phyloP scores from a whole-genome alignment of 306 rosid species.

The Sindora glabra region DNA sequence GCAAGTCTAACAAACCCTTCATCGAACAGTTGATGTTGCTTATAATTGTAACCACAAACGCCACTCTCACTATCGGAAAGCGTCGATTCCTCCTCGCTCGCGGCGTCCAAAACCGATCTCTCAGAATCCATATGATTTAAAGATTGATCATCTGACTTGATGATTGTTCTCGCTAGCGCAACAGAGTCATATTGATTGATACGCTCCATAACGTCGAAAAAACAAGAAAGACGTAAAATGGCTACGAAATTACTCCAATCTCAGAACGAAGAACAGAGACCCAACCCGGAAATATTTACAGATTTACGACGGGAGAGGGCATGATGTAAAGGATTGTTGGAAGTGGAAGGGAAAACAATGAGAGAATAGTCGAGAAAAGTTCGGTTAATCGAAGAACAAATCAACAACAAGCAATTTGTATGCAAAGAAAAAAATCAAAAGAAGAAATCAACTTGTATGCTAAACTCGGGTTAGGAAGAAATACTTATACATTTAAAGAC shows the following conservation, averaged over 20 bases:
- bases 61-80: slow-evolving; percentile 63
- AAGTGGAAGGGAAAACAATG: neutral
- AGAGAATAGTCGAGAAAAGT: neutral
- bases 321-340: too few relatives aligned
- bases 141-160: neutral
- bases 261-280: neutral
- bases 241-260: neutral
- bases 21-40: neutral
- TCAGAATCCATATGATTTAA: neutral
- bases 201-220: slow-evolving; percentile 14
- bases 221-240: neutral
- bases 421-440: neutral
- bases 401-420: too few relatives aligned
- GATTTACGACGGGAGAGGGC: too few relatives aligned
- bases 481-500: too few relatives aligned
- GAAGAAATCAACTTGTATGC: neutral
- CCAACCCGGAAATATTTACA: neutral
- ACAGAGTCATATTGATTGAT: neutral
- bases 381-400: neutral
- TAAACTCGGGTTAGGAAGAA: too few relatives aligned
- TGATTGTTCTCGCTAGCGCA: neutral
- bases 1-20: slow-evolving; percentile 21
- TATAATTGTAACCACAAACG: slow-evolving; percentile 18
- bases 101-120: slow-evolving; percentile 2
- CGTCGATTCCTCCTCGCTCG: slow-evolving; percentile 23